Percentiles rank a stretch among this genome's conserved stretches.
Evolutionary conservation across 2,329 filamentous ascomycete genomes (phyloP).

Genomic region (Cadophora gregata): DNA sequence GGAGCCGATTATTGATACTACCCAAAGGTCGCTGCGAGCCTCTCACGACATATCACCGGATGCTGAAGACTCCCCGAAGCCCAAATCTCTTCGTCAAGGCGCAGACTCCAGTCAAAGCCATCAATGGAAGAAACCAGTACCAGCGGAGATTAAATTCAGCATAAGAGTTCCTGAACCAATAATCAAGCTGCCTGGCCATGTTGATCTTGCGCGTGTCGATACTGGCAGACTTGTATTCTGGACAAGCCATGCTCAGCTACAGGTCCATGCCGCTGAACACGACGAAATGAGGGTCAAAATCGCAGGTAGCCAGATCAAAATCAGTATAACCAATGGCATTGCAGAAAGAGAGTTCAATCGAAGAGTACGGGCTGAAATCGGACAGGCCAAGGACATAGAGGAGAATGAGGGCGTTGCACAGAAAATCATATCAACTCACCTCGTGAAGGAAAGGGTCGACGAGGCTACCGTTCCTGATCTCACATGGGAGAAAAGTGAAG

Average conservation of each 20-base stretch:
- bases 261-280: background rate
- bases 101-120: background rate
- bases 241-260: conserved; percentile 1
- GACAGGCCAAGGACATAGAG: background rate
- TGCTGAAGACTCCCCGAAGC: background rate
- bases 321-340: background rate
- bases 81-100: background rate
- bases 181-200: background rate
- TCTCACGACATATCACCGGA: background rate
- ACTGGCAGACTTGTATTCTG: conserved; percentile 9
- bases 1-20: background rate
- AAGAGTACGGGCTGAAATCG: background rate
- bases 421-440: background rate
- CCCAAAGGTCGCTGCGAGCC: background rate
- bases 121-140: background rate
- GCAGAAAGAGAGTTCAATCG: background rate
- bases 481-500: background rate
- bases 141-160: background rate
- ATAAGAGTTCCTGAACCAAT: background rate
- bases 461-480: background rate
- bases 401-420: too few species aligned
- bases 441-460: background rate
- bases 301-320: background rate
- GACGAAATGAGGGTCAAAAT: background rate
- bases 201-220: background rate